Base-by-base conservation (phyloP, 805 yeast species). In the Metschnikowia amazonensis region DNA sequence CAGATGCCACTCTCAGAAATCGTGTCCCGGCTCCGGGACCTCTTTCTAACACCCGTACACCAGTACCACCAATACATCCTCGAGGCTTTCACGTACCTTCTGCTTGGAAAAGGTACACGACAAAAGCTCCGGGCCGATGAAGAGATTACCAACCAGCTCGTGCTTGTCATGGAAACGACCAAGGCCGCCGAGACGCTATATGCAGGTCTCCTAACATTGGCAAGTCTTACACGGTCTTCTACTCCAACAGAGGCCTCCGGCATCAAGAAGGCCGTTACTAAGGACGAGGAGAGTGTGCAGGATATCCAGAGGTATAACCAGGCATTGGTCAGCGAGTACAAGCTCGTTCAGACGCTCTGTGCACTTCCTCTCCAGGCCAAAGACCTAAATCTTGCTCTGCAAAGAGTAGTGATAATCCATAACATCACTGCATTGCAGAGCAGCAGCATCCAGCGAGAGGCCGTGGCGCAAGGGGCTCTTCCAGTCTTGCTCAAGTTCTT, bases 391-490 rank as follows among this genome's bases (percentile, higher is more conserved):
- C 32, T 37, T 7, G 21, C 27, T 5, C 36, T 30, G 25, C 49
- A 36, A 2, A 30, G 45, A 6, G 47, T 76, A 4, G 51, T 48
- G 23, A 58, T 76, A 1, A 48, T 77, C 8, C 56, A 60, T 47
- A 66, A 67, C 55, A 51, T 76, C 1, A 55, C 76, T 1, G 33
- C 47, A 3, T 57, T 55, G 18, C 69, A 60, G 37, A 56, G 50
- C 7, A 57, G 57, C 24, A 32, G 30, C 0, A 54, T 57, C 1
- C 62, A 72, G 21, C 58, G 62, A 9, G 71, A 64, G n/a, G 51
- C 76, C 4, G 74, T 73, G 8, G 64, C 69, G 38, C 79, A 76
- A 52, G 81, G 81, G 0, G 74, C 71, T 0, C 48, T 76, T 32
- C 67, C 62, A 35, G 50, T 72, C 1, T 30, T 71, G 1, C 43